Conservation (phyloP, 2,329 filamentous ascomycete species). For the Byssochlamys sp. region DNA sequence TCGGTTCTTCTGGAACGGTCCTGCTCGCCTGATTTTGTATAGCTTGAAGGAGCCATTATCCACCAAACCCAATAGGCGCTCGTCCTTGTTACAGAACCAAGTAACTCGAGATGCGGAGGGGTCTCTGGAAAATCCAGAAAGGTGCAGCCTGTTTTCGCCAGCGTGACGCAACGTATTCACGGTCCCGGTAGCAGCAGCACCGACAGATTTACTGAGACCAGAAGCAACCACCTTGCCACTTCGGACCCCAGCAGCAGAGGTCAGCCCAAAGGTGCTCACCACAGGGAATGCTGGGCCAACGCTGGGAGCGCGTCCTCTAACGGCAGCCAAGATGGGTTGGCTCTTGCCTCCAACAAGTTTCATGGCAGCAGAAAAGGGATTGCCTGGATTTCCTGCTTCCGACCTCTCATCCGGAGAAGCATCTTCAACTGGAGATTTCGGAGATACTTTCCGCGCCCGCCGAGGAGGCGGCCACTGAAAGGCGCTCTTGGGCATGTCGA, state of each 20-base stretch:
- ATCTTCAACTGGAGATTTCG: constrained; percentile 28
- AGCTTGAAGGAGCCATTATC: constrained; percentile 38
- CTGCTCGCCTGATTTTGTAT: constrained; percentile 32
- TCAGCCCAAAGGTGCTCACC: constrained; percentile 35
- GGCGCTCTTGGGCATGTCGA: constrained; percentile 72
- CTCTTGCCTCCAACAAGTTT: constrained; percentile 55
- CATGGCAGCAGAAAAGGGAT: constrained; percentile 59
- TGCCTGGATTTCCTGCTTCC: constrained; percentile 28
- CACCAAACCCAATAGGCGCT: constrained; percentile 35
- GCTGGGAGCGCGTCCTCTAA: constrained; percentile 46
- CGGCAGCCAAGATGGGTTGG: constrained; percentile 57
- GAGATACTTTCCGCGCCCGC: constrained; percentile 34
- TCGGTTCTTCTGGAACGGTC: constrained; percentile 46
- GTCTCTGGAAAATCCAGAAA: constrained; percentile 31
- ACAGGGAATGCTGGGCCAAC: constrained; percentile 35
- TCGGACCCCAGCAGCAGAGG: constrained; percentile 38
- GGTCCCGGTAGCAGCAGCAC: constrained; percentile 40
- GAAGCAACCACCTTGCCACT: constrained; percentile 40
- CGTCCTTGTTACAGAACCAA: constrained; percentile 37
- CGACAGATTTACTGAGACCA: constrained; percentile 42
- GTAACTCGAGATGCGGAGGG: constrained; percentile 34
- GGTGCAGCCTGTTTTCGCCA: constrained; percentile 40
- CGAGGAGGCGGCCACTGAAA: constrained; percentile 74
- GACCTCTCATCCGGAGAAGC: constrained; percentile 41
- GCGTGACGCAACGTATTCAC: constrained; percentile 40